phyloP scores from a whole-genome alignment of 495 filamentous ascomycete species.

The Lepraria neglecta region DNA sequence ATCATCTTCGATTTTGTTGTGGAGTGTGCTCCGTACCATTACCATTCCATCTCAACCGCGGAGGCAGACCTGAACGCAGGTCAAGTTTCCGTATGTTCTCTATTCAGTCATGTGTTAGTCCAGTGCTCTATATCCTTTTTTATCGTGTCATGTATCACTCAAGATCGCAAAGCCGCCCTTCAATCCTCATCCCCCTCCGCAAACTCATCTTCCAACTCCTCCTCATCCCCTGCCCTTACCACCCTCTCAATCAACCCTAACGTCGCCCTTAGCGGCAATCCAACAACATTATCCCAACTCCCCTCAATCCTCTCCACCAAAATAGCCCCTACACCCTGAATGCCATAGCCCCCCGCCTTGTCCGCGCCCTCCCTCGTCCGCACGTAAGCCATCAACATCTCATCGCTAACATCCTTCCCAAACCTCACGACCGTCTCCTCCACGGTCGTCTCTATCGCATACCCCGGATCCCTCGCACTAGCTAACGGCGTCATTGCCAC shows the following conservation, averaged over 20 bases:
- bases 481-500: slow-evolving; percentile 72
- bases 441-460: slow-evolving; percentile 69
- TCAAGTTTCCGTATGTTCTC: background rate
- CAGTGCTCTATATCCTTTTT: background rate
- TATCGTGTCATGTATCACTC: too few species aligned
- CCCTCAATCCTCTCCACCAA: slow-evolving; percentile 85
- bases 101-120: background rate
- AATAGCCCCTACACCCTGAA: slow-evolving; percentile 82
- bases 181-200: slow-evolving; percentile 24
- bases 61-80: background rate
- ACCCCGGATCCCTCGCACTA: slow-evolving; percentile 72
- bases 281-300: slow-evolving; percentile 88
- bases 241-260: slow-evolving; percentile 82
- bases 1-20: background rate
- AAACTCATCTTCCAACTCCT: slow-evolving; percentile 34
- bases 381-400: slow-evolving; percentile 81
- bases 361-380: slow-evolving; percentile 85
- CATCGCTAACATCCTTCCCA: slow-evolving; percentile 65
- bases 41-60: background rate
- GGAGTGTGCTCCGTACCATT: background rate
- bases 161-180: background rate
- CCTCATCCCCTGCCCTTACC: slow-evolving; percentile 46
- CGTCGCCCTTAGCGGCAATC: slow-evolving; percentile 77
- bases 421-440: slow-evolving; percentile 87
- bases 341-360: slow-evolving; percentile 93